These are phyloP conservation scores for Epichloe baconii DNA, from an alignment of 2,329 filamentous ascomycete species.

Conservation along the genomic window DNA sequence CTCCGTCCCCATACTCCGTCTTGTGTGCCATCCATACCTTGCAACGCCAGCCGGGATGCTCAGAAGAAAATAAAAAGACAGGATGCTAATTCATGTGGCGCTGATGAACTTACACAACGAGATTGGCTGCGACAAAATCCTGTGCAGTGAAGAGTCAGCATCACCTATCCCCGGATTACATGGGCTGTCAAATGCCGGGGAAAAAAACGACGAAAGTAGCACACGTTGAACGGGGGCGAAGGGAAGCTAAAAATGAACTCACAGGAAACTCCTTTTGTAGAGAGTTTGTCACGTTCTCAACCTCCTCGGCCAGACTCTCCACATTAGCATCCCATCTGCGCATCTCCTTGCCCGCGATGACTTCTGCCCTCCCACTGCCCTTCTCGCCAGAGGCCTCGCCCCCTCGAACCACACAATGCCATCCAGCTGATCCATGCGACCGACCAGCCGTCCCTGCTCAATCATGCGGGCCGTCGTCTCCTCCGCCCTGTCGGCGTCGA, in stretches of 20 bases:
- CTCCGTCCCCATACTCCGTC: not conserved
- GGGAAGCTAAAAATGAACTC: slow-evolving; percentile 10
- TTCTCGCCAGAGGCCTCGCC: slow-evolving; percentile 58
- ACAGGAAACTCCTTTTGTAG: slow-evolving; percentile 71
- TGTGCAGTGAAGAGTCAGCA: slow-evolving; percentile 11
- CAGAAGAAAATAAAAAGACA: not conserved
- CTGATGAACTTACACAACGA: slow-evolving; percentile 24
- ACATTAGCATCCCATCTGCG: slow-evolving; percentile 84
- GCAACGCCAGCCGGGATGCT: not conserved
- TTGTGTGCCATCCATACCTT: not conserved
- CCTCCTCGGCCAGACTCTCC: slow-evolving; percentile 73
- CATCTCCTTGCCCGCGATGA: slow-evolving; percentile 55
- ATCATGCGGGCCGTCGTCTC: slow-evolving; percentile 91
- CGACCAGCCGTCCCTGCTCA: slow-evolving; percentile 77
- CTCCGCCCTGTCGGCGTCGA: slow-evolving; percentile 72
- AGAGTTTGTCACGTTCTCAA: slow-evolving; percentile 72
- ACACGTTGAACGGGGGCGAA: too few relatives aligned
- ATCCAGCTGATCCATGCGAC: slow-evolving; percentile 89
- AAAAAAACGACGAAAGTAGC: too few relatives aligned
- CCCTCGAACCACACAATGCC: slow-evolving; percentile 75
- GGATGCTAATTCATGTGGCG: not conserved
- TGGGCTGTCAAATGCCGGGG: not conserved
- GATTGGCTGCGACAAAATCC: slow-evolving; percentile 44
- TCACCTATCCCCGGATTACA: not conserved
- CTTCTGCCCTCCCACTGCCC: slow-evolving; percentile 51